Conservation (phyloP, 768 basidiomycete species). For the Coprinellus aureogranulatus region DNA sequence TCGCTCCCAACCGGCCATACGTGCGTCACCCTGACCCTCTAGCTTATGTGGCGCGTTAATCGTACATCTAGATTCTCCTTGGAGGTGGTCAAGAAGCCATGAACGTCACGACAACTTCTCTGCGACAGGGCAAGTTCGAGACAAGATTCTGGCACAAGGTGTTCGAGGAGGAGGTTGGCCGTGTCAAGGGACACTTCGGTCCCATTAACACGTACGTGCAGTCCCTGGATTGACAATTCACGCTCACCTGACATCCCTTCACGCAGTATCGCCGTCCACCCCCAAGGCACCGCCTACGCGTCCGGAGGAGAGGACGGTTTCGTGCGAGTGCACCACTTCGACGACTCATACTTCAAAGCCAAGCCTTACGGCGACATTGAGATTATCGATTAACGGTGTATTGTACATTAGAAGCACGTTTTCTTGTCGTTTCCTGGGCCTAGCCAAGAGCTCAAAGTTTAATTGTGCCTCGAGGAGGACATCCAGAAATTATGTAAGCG, state of each 20-base stretch:
- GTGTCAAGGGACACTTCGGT: conserved; percentile 97
- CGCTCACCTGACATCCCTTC: no score
- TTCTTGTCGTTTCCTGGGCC: not conserved
- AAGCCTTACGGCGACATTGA: conserved; percentile 92
- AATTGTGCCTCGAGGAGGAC: not conserved
- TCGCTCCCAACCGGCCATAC: conserved; percentile 82
- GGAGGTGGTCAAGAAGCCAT: conserved; percentile 99
- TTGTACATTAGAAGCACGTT: not conserved
- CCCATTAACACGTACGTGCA: conserved; percentile 88
- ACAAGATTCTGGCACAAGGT: conserved; percentile 97
- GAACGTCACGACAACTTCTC: conserved; percentile 92
- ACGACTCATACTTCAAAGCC: conserved; percentile 90
- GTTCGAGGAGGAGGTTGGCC: conserved; percentile 94
- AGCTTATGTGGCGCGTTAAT: not conserved
- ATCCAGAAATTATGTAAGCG: not conserved
- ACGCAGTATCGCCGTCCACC: conserved; percentile 85
- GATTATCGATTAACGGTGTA: conserved; percentile 40
- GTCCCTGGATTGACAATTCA: not conserved
- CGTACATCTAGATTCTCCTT: conserved; percentile 61
- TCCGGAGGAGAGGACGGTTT: conserved; percentile 98
- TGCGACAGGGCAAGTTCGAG: conserved; percentile 96
- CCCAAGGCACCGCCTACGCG: conserved; percentile 82
- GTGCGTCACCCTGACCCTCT: conserved; percentile 37
- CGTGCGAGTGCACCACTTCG: conserved; percentile 87
- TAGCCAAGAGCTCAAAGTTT: not conserved